A percentile compares a stretch with the other conserved stretches of the same genome.
Conservation (phyloP, 441 rosid genomes). For the Populus trichocarpa region DNA sequence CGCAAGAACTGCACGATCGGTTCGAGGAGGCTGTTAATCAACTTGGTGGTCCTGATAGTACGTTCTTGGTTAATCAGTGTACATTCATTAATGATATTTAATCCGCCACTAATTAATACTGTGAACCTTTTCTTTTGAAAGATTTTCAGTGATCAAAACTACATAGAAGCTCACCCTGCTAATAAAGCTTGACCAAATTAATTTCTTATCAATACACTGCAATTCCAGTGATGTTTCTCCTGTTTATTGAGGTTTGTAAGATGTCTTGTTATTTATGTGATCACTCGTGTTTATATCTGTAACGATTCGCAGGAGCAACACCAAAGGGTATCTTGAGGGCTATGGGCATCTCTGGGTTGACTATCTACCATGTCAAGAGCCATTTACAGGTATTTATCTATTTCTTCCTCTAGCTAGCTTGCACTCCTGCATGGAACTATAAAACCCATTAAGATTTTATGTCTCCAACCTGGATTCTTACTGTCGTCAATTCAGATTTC, state of each 20-base stretch:
- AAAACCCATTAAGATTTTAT: not conserved
- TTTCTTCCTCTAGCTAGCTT: not conserved
- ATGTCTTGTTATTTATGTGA: not conserved
- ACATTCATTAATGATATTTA: not conserved
- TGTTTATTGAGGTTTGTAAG: not conserved
- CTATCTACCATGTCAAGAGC: conserved; percentile 69
- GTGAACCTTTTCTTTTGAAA: not conserved
- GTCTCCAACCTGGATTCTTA: not conserved
- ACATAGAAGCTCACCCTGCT: not conserved
- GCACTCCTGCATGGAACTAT: not conserved
- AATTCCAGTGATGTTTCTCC: not conserved
- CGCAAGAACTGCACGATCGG: conserved; percentile 50
- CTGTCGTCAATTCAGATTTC: not conserved
- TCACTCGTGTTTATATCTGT: not conserved
- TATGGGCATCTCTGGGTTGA: conserved; percentile 42
- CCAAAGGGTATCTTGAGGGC: conserved; percentile 62
- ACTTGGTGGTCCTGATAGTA: conserved; percentile 71
- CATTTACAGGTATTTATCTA: conserved; percentile 47
- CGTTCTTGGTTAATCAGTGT: conserved; percentile 13
- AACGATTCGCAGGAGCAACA: conserved; percentile 44
- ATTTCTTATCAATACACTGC: not conserved
- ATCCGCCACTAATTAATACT: too few relatives aligned
- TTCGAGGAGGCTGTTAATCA: conserved; percentile 57
- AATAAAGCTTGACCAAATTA: not conserved
- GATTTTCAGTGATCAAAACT: not conserved